Conservation (phyloP, 257 asterid genomes). For the Solanum clarkiae region DNA sequence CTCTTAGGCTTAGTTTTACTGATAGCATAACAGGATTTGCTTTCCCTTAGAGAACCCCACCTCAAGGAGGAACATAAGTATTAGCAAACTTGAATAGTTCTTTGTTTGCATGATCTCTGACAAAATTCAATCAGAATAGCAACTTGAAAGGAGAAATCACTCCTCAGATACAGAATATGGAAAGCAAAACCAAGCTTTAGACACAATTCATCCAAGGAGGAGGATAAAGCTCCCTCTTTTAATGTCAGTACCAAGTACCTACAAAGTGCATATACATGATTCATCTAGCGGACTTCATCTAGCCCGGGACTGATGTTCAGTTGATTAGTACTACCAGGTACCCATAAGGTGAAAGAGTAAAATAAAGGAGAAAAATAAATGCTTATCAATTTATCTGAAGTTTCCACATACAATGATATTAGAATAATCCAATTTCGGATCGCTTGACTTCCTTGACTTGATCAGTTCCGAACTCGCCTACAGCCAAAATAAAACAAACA, state of each 20-base stretch:
- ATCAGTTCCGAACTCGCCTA: slow-evolving; percentile 75
- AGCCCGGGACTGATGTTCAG: neutral
- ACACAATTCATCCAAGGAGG: neutral
- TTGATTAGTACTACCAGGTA: neutral
- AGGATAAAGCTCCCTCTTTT: neutral
- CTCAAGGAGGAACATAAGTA: neutral
- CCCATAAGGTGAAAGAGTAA: neutral
- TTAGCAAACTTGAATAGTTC: neutral
- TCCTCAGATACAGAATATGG: neutral
- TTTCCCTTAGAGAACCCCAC: neutral
- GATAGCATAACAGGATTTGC: neutral
- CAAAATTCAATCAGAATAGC: neutral
- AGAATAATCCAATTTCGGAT: slow-evolving; percentile 77
- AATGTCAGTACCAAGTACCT: neutral
- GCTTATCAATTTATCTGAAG: neutral
- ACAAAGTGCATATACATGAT: neutral
- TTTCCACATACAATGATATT: slow-evolving; percentile 50
- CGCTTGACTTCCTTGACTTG: slow-evolving; percentile 67
- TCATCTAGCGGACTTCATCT: neutral
- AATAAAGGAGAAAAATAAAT: neutral
- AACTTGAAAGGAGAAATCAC: neutral
- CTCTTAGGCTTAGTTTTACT: neutral
- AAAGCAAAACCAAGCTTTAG: neutral
- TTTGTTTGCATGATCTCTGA: neutral
- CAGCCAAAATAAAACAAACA: neutral